Conservation (phyloP, 768 basidiomycete species). For the Pleurotus tuber-regium region DNA sequence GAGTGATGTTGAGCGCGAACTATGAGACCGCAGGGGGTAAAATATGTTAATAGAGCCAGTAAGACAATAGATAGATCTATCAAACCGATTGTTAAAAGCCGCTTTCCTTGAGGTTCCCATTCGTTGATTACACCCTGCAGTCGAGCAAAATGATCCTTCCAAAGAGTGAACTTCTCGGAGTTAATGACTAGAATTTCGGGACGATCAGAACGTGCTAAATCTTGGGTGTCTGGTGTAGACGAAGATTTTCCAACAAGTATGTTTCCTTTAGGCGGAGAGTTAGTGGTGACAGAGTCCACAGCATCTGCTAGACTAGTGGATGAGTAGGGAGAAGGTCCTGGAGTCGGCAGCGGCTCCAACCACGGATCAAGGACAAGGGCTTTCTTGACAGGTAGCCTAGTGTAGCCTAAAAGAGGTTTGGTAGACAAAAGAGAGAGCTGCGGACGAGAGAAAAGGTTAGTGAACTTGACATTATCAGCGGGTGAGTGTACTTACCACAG, state of each 20-base stretch:
- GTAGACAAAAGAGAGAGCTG: slow-evolving; percentile 60
- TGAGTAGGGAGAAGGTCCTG: slow-evolving; percentile 42
- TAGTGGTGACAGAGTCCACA: neutral
- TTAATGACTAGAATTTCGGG: slow-evolving; percentile 66
- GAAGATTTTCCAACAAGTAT: too few relatives aligned
- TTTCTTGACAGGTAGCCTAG: slow-evolving; percentile 50
- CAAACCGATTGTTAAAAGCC: slow-evolving; percentile 49
- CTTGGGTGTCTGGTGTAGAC: slow-evolving; percentile 8
- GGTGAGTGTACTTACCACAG: slow-evolving; percentile 31
- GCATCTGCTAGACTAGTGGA: slow-evolving; percentile 12
- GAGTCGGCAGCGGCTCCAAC: slow-evolving; percentile 71
- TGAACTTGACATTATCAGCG: neutral
- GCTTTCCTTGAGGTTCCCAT: slow-evolving; percentile 49
- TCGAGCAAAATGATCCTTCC: slow-evolving; percentile 70
- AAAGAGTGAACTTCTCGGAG: slow-evolving; percentile 75
- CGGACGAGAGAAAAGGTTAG: slow-evolving; percentile 9
- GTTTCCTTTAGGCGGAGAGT: too few relatives aligned
- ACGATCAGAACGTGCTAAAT: slow-evolving; percentile 14
- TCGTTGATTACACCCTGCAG: slow-evolving; percentile 48
- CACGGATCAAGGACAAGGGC: slow-evolving; percentile 79
- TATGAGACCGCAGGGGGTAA: too few relatives aligned
- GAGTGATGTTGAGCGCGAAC: slow-evolving; percentile 43
- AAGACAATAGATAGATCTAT: slow-evolving; percentile 1
- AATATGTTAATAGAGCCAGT: too few relatives aligned
- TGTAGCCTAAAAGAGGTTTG: slow-evolving; percentile 36